Evolutionary conservation across 2,329 filamentous ascomycete genomes (phyloP).

Genomic region (Pseudocercospora fuligena): DNA sequence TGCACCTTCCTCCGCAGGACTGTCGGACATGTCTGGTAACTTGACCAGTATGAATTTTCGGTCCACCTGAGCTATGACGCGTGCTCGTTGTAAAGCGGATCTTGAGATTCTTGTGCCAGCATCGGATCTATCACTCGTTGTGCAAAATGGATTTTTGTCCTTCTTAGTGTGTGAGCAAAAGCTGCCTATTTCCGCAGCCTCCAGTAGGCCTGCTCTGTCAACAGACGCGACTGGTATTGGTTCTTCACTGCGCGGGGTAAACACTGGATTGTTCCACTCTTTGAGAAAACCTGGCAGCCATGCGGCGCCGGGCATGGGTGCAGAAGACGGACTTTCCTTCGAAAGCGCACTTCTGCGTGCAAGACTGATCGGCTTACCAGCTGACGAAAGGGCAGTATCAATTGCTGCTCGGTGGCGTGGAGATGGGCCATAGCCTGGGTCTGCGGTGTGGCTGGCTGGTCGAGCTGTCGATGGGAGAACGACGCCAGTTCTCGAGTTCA

Average conservation of each 20-base stretch:
- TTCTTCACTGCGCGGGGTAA: conserved; percentile 52
- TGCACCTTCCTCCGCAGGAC: conserved; percentile 13
- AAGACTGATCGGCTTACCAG: conserved; percentile 42
- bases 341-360: conserved; percentile 26
- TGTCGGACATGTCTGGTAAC: conserved; percentile 43
- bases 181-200: conserved; percentile 14
- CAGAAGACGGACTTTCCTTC: neutral
- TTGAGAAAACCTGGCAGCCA: conserved; percentile 68
- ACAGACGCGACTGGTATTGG: conserved; percentile 32
- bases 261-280: conserved; percentile 78
- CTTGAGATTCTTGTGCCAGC: conserved; percentile 61
- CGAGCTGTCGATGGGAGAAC: conserved; percentile 31
- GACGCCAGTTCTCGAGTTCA: conserved; percentile 63
- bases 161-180: conserved; percentile 19
- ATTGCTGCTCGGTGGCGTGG: conserved; percentile 31
- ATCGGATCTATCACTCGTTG: conserved; percentile 2
- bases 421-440: too few species aligned
- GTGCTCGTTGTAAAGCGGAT: conserved; percentile 61
- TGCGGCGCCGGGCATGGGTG: neutral
- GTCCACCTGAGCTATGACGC: conserved; percentile 82
- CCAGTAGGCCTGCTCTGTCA: conserved; percentile 29
- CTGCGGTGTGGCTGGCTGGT: neutral
- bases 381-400: conserved; percentile 32
- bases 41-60: conserved; percentile 83
- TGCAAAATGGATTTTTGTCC: conserved; percentile 3